Conservation (phyloP, 306 rosid species). For the Parietaria judaica region DNA sequence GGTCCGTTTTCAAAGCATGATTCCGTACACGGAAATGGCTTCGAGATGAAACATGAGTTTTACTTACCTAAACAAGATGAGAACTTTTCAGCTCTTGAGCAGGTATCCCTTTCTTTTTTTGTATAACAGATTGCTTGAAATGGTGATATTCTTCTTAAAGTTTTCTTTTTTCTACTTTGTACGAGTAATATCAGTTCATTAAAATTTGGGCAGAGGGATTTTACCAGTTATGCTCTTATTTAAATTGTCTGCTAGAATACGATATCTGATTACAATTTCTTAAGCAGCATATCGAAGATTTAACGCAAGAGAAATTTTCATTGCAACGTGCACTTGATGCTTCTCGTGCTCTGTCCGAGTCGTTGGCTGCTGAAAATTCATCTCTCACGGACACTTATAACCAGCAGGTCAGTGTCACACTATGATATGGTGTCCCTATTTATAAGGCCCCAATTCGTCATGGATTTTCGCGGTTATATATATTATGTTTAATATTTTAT, state of each 20-base stretch:
- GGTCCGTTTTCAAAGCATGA: constrained; percentile 29
- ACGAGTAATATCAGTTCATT: no score
- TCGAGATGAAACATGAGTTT: constrained; percentile 5
- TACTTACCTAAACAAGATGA: constrained; percentile 59
- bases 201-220: no score
- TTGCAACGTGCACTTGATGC: constrained; percentile 85
- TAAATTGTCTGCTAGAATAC: background rate
- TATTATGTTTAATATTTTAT: no score
- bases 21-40: constrained; percentile 5
- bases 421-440: background rate
- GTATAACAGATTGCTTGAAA: background rate
- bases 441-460: no score
- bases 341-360: constrained; percentile 68
- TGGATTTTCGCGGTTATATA: no score
- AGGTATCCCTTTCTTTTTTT: constrained; percentile 45
- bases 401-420: constrained; percentile 61
- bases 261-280: background rate
- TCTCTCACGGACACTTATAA: constrained; percentile 84
- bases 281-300: constrained; percentile 89
- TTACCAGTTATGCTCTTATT: background rate
- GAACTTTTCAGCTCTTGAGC: constrained; percentile 89
- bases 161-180: no score
- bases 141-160: background rate
- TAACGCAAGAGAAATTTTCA: constrained; percentile 88
- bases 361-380: constrained; percentile 93